Base-by-base conservation (phyloP, 805 yeast genomes). In the Wickerhamiella sorbophila region DNA sequence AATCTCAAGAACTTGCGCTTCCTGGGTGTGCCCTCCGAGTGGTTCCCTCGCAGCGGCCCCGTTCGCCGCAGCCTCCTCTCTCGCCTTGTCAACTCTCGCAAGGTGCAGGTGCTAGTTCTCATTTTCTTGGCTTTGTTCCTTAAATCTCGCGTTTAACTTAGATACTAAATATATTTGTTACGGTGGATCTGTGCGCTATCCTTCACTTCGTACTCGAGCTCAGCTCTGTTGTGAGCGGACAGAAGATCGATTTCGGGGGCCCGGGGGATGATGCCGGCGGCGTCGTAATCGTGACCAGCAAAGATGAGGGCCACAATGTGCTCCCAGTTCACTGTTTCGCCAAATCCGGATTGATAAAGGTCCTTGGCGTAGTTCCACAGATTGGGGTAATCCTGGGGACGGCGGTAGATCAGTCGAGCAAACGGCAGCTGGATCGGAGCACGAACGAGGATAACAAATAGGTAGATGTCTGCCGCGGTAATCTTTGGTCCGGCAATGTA, bases 221-320 rank as follows among this genome's bases (percentile, higher is more conserved):
- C 16, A 12, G 44, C 53, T 16, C 55, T 47, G 41, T 42, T 33
- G 29, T 33, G 45, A 9, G 54, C 52, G 18, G 36, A 39, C 9
- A 16, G 39, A 50, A 54, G 46, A 44, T 52, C 52, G 22, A 48
- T 37, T 17, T 77, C 53, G 17, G 97, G 97, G 2, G 97, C 97
- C 27, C 79, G 52, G 3, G 97, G 94, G 3, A 95, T 80, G 48
- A 91, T 80, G 2, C 79, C 77, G 47, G 68, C 62, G 3, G 94
- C 95, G 57, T 91, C 91, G 59, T 84, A 79, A 38, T 71, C 71
- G 33, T 71, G 58, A 58, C 87, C 96, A 60, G 79, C 78, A 34
- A 95, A 86, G 66, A 88, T 88, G 64, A 87, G 96, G 54, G 69
- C 66, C 61, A 87, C 87, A 65, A 85, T 85, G 57, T 87, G 95